Conservation (phyloP, 352 stramenopile genomes). For the Phytophthora kernoviae region DNA sequence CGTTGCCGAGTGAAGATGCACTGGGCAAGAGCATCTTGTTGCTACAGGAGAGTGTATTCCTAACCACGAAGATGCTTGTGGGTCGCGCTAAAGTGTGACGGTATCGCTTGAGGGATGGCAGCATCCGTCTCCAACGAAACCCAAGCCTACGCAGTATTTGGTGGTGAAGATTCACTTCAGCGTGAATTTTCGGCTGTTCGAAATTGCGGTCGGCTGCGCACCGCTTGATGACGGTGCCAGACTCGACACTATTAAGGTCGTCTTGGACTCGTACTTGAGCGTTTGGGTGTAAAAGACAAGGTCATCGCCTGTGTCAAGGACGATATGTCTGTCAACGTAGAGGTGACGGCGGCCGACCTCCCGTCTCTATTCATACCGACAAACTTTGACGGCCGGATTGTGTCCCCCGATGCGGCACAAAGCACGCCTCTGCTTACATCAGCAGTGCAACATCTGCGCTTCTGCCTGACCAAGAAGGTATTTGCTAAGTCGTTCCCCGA, state of each 20-base stretch:
- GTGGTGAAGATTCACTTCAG: slow-evolving; percentile 80
- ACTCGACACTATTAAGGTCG: slow-evolving; percentile 48
- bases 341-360: slow-evolving; percentile 48
- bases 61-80: slow-evolving; percentile 74
- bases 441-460: slow-evolving; percentile 58
- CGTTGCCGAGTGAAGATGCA: slow-evolving; percentile 58
- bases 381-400: slow-evolving; percentile 60
- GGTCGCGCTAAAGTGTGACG: slow-evolving; percentile 56
- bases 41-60: slow-evolving; percentile 72
- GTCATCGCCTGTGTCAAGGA: slow-evolving; percentile 67
- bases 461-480: slow-evolving; percentile 52
- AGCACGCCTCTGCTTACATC: slow-evolving; percentile 60
- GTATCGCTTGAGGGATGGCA: slow-evolving; percentile 77
- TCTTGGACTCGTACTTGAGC: slow-evolving; percentile 66
- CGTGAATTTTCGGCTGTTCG: slow-evolving; percentile 72
- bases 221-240: slow-evolving; percentile 43
- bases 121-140: slow-evolving; percentile 36
- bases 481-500: slow-evolving; percentile 62
- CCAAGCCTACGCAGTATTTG: slow-evolving; percentile 57
- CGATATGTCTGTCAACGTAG: slow-evolving; percentile 44
- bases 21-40: slow-evolving; percentile 67
- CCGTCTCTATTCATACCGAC: slow-evolving; percentile 57
- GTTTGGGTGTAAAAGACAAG: slow-evolving; percentile 76
- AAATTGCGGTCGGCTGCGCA: slow-evolving; percentile 63
- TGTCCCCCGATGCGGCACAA: slow-evolving; percentile 44